Percentiles rank a stretch among this genome's conserved stretches.
Conservation (phyloP, 1,284 basidiomycete species). For the Laetiporus sulphureus region DNA sequence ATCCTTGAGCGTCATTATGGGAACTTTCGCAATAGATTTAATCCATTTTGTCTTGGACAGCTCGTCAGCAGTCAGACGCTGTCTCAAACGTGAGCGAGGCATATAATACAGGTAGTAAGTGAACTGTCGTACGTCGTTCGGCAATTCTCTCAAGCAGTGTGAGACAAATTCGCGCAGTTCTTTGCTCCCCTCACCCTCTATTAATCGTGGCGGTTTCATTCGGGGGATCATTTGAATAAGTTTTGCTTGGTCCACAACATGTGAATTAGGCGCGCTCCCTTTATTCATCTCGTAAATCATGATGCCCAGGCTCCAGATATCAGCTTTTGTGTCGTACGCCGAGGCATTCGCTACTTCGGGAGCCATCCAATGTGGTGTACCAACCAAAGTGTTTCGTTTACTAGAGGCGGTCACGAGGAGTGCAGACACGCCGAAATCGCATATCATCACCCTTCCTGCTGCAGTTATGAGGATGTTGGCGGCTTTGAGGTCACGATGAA, state of each 20-base stretch:
- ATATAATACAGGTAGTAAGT: conserved; percentile 1
- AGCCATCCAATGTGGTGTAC: conserved; percentile 99
- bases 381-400: conserved; percentile 92
- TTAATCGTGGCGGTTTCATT: conserved; percentile 77
- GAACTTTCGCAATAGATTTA: conserved; percentile 65
- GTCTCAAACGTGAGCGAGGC: conserved; percentile 13
- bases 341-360: conserved; percentile 91
- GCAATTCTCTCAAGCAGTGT: conserved; percentile 80
- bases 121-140: conserved; percentile 56
- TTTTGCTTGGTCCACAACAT: conserved; percentile 77
- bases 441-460: conserved; percentile 85
- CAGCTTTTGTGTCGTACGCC: conserved; percentile 91
- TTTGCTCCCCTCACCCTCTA: conserved; percentile 73
- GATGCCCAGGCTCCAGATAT: conserved; percentile 96
- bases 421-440: conserved; percentile 96
- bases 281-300: conserved; percentile 94
- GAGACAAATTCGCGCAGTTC: conserved; percentile 89
- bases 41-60: conserved; percentile 93
- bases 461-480: conserved; percentile 91
- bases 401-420: conserved; percentile 81
- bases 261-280: conserved; percentile 87
- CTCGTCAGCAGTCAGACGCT: conserved; percentile 90
- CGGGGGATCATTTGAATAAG: conserved; percentile 91
- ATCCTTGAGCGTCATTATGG: conserved; percentile 75
- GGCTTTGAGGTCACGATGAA: conserved; percentile 95